These are phyloP conservation scores for Acephala macrosclerotiorum DNA, from an alignment of 2,329 filamentous ascomycete species.

Conservation along the genomic window DNA sequence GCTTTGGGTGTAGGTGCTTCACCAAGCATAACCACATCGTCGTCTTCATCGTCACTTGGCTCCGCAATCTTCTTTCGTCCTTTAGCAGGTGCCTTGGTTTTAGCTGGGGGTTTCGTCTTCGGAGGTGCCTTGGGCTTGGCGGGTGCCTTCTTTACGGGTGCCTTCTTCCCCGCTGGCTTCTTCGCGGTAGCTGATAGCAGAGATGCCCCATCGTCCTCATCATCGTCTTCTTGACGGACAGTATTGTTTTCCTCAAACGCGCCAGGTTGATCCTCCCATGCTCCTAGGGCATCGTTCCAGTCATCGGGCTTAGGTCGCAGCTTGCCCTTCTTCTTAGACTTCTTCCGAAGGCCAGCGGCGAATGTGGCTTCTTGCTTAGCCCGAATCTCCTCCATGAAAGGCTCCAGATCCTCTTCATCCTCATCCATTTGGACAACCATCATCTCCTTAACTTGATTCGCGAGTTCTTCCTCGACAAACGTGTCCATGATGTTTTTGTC, in stretches of 20 bases:
- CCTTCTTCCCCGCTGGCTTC: slow-evolving; percentile 42
- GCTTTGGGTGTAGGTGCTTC: slow-evolving; percentile 48
- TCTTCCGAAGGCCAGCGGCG: slow-evolving; percentile 65
- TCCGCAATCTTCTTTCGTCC: slow-evolving; percentile 51
- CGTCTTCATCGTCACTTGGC: slow-evolving; percentile 51
- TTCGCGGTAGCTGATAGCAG: slow-evolving; percentile 41
- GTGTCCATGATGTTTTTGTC: slow-evolving; percentile 91
- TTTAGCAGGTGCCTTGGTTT: slow-evolving; percentile 43
- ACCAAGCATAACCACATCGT: slow-evolving; percentile 62
- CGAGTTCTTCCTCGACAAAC: slow-evolving; percentile 77
- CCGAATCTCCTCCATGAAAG: slow-evolving; percentile 77
- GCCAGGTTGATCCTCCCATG: slow-evolving; percentile 75
- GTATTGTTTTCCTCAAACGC: slow-evolving; percentile 38
- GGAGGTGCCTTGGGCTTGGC: slow-evolving; percentile 48
- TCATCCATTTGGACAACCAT: slow-evolving; percentile 65
- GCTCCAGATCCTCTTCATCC: slow-evolving; percentile 74
- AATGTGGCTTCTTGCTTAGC: slow-evolving; percentile 76
- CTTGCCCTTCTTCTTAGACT: slow-evolving; percentile 55
- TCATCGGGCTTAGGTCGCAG: slow-evolving; percentile 78
- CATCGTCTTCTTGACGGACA: slow-evolving; percentile 54
- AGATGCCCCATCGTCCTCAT: slow-evolving; percentile 56
- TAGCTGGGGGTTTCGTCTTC: slow-evolving; percentile 48
- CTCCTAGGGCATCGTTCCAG: slow-evolving; percentile 91
- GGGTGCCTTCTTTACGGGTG: slow-evolving; percentile 49
- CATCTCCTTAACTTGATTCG: slow-evolving; percentile 74